Percentiles rank a stretch among this genome's conserved stretches.
Evolutionary conservation across 2,329 filamentous ascomycete species (phyloP).

Genomic region (Beauveria rudraprayagi): DNA sequence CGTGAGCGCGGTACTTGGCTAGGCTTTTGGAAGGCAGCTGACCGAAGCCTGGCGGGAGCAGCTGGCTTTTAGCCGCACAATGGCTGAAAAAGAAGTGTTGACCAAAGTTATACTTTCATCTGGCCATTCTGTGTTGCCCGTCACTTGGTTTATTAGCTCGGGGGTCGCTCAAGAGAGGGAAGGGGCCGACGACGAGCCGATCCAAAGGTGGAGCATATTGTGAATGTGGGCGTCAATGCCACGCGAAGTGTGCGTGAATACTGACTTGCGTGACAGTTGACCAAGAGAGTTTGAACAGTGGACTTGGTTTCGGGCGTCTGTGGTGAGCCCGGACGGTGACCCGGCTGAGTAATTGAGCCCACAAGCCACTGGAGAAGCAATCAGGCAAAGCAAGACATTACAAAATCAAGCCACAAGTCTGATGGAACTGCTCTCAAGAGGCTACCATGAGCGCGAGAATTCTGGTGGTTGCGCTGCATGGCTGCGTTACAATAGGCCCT

Average conservation of each 20-base stretch:
- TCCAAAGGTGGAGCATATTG: neutral
- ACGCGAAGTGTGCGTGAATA: neutral
- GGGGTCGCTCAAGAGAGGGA: neutral
- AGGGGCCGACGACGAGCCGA: neutral
- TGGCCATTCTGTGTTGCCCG: neutral
- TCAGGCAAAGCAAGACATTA: neutral
- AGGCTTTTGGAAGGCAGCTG: neutral
- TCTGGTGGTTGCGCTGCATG: too few species aligned
- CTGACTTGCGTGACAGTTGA: neutral
- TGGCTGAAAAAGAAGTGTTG: neutral
- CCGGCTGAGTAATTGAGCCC: neutral
- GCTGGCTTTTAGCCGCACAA: neutral
- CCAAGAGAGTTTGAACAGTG: constrained; percentile 3
- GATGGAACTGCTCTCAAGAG: neutral
- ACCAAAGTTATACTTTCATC: neutral
- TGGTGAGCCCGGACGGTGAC: neutral
- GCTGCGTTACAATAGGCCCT: too few species aligned
- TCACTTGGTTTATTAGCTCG: neutral
- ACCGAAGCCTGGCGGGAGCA: neutral
- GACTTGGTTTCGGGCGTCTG: constrained; percentile 3
- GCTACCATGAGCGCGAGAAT: neutral
- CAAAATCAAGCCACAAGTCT: neutral
- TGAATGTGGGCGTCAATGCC: neutral
- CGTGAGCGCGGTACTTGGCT: neutral
- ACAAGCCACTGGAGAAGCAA: neutral